A percentile compares a stretch with the other conserved stretches of the same genome.
phyloP scores from a whole-genome alignment of 305 asterid genomes.

The Fraxinus nigra region DNA sequence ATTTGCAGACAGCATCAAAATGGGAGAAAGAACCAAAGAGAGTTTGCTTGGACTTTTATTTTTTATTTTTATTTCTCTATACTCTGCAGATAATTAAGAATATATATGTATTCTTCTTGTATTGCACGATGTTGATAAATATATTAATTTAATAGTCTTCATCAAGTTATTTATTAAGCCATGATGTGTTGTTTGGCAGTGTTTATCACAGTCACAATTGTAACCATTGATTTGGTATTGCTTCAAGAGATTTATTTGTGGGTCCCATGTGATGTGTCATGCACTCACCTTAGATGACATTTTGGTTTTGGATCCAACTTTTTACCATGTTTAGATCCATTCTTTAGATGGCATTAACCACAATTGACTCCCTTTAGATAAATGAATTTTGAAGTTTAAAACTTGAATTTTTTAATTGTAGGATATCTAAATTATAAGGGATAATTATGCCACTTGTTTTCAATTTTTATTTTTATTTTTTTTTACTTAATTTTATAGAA shows the following conservation, averaged over 20 bases:
- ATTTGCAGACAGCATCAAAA: conserved; percentile 21
- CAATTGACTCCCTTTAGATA: background rate
- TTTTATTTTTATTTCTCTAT: background rate
- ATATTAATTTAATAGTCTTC: background rate
- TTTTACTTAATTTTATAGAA: background rate
- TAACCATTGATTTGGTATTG: conserved; percentile 36
- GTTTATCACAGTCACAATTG: conserved; percentile 32
- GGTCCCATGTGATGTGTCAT: conserved; percentile 42
- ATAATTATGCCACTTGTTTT: background rate
- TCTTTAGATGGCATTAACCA: background rate
- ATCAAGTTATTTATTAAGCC: conserved; percentile 6
- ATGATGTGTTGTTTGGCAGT: conserved; percentile 29
- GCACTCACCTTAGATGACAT: conserved; percentile 26
- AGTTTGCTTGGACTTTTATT: conserved; percentile 27
- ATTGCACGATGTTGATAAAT: conserved; percentile 26
- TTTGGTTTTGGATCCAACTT: background rate
- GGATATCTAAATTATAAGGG: background rate
- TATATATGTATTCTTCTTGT: background rate
- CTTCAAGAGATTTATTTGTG: conserved; percentile 26
- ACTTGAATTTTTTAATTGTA: background rate
- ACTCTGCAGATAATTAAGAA: background rate
- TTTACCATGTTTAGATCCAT: background rate
- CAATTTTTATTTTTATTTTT: too few relatives aligned
- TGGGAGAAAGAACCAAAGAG: conserved; percentile 36
- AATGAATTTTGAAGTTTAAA: background rate